Evolutionary conservation across 1,284 basidiomycete genomes (phyloP).

Genomic region (Ustilago bromivora): DNA sequence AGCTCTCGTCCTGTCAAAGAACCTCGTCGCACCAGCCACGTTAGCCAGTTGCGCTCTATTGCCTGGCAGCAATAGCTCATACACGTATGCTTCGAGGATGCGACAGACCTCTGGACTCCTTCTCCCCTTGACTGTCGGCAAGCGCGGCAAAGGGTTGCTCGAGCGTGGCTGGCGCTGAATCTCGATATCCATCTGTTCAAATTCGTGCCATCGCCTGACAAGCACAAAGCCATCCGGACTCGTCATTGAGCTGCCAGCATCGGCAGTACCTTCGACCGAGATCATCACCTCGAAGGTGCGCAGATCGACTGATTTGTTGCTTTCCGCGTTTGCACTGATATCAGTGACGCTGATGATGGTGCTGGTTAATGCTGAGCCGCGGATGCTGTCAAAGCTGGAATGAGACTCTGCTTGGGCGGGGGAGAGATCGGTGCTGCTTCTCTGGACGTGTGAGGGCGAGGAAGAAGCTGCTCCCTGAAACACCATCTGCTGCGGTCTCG

Average conservation of each 20-base stretch:
- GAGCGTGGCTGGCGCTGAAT: constrained; percentile 54
- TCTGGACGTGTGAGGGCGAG: neutral
- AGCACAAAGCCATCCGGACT: constrained; percentile 63
- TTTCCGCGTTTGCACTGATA: constrained; percentile 60
- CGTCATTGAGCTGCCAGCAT: constrained; percentile 11
- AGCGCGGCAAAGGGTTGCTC: constrained; percentile 35
- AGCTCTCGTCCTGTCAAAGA: constrained; percentile 63
- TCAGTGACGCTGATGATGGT: constrained; percentile 54
- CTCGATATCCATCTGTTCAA: constrained; percentile 61
- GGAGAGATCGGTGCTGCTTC: constrained; percentile 13
- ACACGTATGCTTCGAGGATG: constrained; percentile 57
- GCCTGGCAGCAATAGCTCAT: constrained; percentile 43
- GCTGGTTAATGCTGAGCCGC: neutral
- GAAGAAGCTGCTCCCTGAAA: constrained; percentile 13
- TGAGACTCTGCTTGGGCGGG: neutral
- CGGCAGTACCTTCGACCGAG: constrained; percentile 55
- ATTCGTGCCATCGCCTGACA: constrained; percentile 62
- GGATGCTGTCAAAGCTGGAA: constrained; percentile 13
- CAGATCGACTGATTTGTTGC: constrained; percentile 45
- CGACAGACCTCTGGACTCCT: constrained; percentile 49
- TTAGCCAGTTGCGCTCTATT: constrained; percentile 23
- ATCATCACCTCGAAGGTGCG: constrained; percentile 63
- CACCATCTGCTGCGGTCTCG: constrained; percentile 30
- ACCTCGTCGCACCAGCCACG: constrained; percentile 47
- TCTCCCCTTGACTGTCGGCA: constrained; percentile 49